A percentile compares a stretch with the other conserved stretches of the same genome.
These are phyloP conservation scores for Ceratobasidium sp. DNA, from an alignment of 1,284 basidiomycete genomes.

Conservation along the genomic window DNA sequence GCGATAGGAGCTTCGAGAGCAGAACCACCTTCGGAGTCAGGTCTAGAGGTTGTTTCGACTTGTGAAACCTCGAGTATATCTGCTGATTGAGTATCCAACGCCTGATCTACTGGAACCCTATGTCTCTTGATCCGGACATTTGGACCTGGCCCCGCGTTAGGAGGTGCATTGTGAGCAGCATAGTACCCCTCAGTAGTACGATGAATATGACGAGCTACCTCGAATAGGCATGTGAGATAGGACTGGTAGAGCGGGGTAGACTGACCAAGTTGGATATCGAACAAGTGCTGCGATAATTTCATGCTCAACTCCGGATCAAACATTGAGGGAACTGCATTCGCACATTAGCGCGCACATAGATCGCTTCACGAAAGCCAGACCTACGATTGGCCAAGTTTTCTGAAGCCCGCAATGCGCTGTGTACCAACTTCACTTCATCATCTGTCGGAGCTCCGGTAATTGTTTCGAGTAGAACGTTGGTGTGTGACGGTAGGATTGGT, in stretches of 20 bases:
- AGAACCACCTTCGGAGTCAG: too few relatives aligned
- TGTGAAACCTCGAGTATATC: too few relatives aligned
- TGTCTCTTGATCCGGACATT: too few relatives aligned
- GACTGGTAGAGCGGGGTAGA: not conserved
- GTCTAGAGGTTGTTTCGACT: too few relatives aligned
- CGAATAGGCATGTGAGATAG: not conserved
- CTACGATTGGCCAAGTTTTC: slow-evolving; percentile 6
- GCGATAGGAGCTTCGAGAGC: too few relatives aligned
- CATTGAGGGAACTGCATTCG: not conserved
- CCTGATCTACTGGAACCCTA: too few relatives aligned
- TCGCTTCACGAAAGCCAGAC: not conserved
- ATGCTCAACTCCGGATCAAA: not conserved
- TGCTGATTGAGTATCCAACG: too few relatives aligned
- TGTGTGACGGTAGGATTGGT: not conserved
- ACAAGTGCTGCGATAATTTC: slow-evolving; percentile 13
- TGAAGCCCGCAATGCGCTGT: not conserved
- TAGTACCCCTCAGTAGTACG: too few relatives aligned
- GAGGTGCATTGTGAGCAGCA: too few relatives aligned
- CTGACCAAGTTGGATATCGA: slow-evolving; percentile 7
- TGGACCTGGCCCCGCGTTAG: too few relatives aligned
- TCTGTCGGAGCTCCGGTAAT: slow-evolving; percentile 14
- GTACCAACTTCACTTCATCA: not conserved
- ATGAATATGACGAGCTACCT: too few relatives aligned
- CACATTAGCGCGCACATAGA: not conserved
- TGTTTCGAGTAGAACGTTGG: not conserved